A percentile compares a stretch with the other conserved stretches of the same genome.
These are phyloP conservation scores for Helianthus annuus DNA, from an alignment of 129 eudicot genomes.

Conservation along the genomic window DNA sequence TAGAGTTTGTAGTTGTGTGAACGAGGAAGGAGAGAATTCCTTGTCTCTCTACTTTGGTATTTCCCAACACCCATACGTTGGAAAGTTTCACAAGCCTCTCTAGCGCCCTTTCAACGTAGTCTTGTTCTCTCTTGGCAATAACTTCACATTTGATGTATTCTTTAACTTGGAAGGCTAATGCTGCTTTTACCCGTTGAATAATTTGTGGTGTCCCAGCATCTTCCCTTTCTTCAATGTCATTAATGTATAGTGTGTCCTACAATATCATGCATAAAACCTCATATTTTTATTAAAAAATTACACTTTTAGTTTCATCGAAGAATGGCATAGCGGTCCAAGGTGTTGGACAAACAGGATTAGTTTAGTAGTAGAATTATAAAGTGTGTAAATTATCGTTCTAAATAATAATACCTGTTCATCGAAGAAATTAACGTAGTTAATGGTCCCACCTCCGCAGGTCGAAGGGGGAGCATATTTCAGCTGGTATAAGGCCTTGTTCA, in stretches of 20 bases:
- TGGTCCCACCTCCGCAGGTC: slow-evolving; percentile 94
- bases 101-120: slow-evolving; percentile 48
- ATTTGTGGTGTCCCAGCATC: slow-evolving; percentile 81
- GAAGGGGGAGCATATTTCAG: slow-evolving; percentile 69
- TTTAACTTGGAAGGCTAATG: slow-evolving; percentile 72
- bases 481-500: slow-evolving; percentile 63
- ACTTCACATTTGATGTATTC: slow-evolving; percentile 57
- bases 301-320: too few relatives aligned
- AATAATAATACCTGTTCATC: slow-evolving; percentile 44
- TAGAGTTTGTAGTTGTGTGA: slow-evolving; percentile 33
- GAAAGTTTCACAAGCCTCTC: slow-evolving; percentile 49
- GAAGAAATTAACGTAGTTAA: slow-evolving; percentile 62
- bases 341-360: neutral
- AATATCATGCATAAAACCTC: neutral
- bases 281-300: neutral
- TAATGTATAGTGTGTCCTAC: slow-evolving; percentile 68
- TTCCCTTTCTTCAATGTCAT: slow-evolving; percentile 79
- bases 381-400: neutral
- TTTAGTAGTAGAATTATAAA: neutral
- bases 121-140: slow-evolving; percentile 45
- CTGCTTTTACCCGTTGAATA: slow-evolving; percentile 67
- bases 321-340: too few relatives aligned
- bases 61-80: slow-evolving; percentile 55
- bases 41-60: slow-evolving; percentile 46
- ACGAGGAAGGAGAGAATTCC: slow-evolving; percentile 69